Evolutionary conservation across 129 eudicot species (phyloP).

Genomic region (Escallonia herrerae): DNA sequence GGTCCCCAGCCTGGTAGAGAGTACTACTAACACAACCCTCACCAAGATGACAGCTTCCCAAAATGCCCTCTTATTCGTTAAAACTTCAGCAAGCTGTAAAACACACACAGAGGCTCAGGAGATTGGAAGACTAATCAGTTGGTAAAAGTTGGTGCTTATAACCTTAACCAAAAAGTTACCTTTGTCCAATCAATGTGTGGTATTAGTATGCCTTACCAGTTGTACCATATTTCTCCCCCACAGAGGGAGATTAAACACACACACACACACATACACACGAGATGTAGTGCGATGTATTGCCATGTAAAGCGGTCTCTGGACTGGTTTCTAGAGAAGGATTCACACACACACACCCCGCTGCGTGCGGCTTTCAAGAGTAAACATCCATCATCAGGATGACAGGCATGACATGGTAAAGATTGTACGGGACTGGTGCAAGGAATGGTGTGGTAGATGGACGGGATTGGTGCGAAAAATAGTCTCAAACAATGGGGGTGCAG

Average conservation of each 20-base stretch:
- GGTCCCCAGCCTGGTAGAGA: conserved; percentile 66
- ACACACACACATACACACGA: no score
- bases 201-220: background rate
- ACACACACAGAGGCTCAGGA: background rate
- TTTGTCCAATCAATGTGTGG: no score
- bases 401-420: no score
- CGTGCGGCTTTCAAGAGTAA: no score
- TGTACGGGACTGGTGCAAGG: no score
- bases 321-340: no score
- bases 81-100: conserved; percentile 47
- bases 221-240: background rate
- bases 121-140: no score
- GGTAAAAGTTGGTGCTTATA: background rate
- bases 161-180: background rate
- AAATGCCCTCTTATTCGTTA: conserved; percentile 45
- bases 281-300: no score
- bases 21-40: conserved; percentile 28
- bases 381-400: no score
- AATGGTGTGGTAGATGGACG: background rate
- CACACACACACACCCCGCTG: no score
- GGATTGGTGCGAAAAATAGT: background rate
- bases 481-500: background rate
- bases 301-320: no score
- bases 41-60: conserved; percentile 50
- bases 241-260: background rate